Conservation (phyloP, 768 basidiomycete species). For the Kwoniella europaea region DNA sequence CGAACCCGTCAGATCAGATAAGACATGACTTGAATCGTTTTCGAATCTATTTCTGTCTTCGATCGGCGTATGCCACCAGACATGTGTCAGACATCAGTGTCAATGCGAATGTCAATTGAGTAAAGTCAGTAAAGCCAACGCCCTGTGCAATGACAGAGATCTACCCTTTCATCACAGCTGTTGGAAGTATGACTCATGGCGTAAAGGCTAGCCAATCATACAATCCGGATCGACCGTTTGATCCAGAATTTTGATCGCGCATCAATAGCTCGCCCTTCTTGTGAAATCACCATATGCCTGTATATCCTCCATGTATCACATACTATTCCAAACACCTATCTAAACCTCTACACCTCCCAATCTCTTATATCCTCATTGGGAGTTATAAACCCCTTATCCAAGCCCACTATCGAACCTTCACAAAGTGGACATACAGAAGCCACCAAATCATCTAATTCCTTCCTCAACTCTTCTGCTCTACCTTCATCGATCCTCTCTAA, state of each 20-base stretch:
- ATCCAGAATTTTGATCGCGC: too few species aligned
- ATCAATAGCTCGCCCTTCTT: too few species aligned
- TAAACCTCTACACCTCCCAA: constrained; percentile 42
- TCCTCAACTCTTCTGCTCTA: constrained; percentile 73
- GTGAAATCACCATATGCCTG: too few species aligned
- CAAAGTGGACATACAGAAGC: constrained; percentile 91
- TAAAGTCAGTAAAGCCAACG: background rate
- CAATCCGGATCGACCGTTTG: too few species aligned
- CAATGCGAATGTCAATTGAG: too few species aligned
- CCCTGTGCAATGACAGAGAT: background rate
- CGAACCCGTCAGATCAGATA: background rate
- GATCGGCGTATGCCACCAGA: too few species aligned
- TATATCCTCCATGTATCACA: background rate
- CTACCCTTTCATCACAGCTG: background rate
- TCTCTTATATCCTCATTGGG: constrained; percentile 71
- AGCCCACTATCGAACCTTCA: constrained; percentile 77
- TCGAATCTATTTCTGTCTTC: too few species aligned
- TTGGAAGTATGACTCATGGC: background rate
- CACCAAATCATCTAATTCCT: constrained; percentile 85
- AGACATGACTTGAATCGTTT: background rate
- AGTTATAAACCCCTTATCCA: constrained; percentile 83
- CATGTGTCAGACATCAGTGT: too few species aligned
- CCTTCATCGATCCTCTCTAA: constrained; percentile 63
- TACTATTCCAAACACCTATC: background rate
- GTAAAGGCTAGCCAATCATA: background rate